phyloP scores from a whole-genome alignment of 768 basidiomycete species.

The Termitomyces sp. region DNA sequence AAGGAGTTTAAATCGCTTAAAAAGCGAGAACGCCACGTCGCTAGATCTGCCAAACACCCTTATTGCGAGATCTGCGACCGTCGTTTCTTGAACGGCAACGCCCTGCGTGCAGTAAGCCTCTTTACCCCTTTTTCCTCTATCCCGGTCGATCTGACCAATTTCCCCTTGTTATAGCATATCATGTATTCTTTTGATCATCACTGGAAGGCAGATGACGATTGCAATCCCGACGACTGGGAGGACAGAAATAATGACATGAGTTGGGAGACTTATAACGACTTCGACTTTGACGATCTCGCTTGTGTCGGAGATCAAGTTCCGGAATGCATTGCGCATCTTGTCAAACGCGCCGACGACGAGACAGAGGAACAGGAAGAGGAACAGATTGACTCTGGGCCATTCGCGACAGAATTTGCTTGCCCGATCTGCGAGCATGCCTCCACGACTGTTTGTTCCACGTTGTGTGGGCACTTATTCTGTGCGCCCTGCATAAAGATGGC shows the following conservation, averaged over 20 bases:
- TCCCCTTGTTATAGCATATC: not conserved
- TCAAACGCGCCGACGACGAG: not conserved
- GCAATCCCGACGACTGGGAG: not conserved
- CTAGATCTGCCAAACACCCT: not conserved
- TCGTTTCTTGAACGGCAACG: slow-evolving; percentile 4
- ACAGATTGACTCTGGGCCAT: not conserved
- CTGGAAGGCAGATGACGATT: not conserved
- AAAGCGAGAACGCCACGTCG: slow-evolving; percentile 2
- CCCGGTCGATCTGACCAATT: not conserved
- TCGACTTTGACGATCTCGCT: slow-evolving; percentile 1
- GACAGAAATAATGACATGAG: not conserved
- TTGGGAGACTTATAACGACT: not conserved
- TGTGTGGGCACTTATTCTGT: slow-evolving; percentile 11
- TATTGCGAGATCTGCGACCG: slow-evolving; percentile 1
- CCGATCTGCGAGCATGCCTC: slow-evolving; percentile 5
- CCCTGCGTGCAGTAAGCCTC: not conserved
- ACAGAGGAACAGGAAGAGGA: slow-evolving; percentile 1
- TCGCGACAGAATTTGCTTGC: slow-evolving; percentile 4
- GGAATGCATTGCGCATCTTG: slow-evolving; percentile 3
- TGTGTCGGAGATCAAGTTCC: not conserved
- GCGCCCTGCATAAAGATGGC: slow-evolving; percentile 8
- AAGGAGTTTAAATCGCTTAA: not conserved
- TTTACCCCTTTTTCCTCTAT: not conserved
- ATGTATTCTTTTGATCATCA: not conserved
- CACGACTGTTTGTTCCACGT: slow-evolving; percentile 3